These are phyloP conservation scores for Penicillium expansum DNA, from an alignment of 2,329 filamentous ascomycete species.

Conservation along the genomic window DNA sequence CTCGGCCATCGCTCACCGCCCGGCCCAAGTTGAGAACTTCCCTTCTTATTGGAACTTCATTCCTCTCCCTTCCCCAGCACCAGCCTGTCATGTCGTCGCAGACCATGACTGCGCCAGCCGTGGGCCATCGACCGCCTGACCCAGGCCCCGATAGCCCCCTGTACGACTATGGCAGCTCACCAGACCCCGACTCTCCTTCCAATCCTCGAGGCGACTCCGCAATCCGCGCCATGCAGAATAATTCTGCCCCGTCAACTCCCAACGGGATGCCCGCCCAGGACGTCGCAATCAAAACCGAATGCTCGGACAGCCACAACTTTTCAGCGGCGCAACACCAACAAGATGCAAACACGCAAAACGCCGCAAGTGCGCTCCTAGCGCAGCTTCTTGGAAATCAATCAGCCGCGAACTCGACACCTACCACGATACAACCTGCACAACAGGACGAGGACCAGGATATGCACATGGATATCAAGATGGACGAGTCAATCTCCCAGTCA, in stretches of 20 bases:
- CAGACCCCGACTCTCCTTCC: slow-evolving; percentile 27
- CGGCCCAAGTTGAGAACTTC: slow-evolving; percentile 26
- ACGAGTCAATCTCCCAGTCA: slow-evolving; percentile 9
- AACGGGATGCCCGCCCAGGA: slow-evolving; percentile 31
- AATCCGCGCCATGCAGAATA: slow-evolving; percentile 39
- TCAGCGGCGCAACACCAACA: slow-evolving; percentile 27
- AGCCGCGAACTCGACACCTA: slow-evolving; percentile 18
- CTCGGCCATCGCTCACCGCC: slow-evolving; percentile 26
- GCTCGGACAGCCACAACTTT: slow-evolving; percentile 24
- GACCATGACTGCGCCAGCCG: slow-evolving; percentile 48
- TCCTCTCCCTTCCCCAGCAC: slow-evolving; percentile 24
- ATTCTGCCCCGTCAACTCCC: slow-evolving; percentile 35
- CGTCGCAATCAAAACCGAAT: slow-evolving; percentile 33
- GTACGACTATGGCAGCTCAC: slow-evolving; percentile 39
- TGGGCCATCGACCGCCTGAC: slow-evolving; percentile 47
- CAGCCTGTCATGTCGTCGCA: slow-evolving; percentile 46
- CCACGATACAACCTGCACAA: slow-evolving; percentile 16
- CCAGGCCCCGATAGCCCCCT: slow-evolving; percentile 41
- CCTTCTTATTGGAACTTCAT: slow-evolving; percentile 25
- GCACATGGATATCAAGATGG: slow-evolving; percentile 13
- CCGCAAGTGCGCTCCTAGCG: slow-evolving; percentile 42
- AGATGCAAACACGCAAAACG: slow-evolving; percentile 39
- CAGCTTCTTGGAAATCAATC: slow-evolving; percentile 41
- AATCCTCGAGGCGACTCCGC: slow-evolving; percentile 37
- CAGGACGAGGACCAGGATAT: slow-evolving; percentile 16